Evolutionary conservation across 306 rosid species (phyloP).

Genomic region (Prunus davidiana): DNA sequence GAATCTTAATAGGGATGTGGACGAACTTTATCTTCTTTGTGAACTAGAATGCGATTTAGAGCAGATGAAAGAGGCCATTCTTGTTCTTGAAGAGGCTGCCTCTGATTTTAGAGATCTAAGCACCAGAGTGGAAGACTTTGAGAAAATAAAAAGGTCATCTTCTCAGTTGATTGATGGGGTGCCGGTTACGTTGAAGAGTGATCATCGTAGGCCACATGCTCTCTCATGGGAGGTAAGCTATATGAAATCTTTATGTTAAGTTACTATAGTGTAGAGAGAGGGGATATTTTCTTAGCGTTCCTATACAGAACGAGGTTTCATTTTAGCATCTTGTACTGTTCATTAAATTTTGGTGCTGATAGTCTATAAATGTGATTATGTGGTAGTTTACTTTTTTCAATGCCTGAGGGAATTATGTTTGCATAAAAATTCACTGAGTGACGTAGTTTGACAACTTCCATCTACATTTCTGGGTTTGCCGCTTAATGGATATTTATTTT

Average conservation of each 20-base stretch:
- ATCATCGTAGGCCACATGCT: constrained; percentile 97
- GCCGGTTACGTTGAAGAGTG: constrained; percentile 77
- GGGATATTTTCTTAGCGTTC: neutral
- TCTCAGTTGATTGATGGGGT: constrained; percentile 60
- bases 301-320: neutral
- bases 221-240: constrained; percentile 95
- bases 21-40: constrained; percentile 98
- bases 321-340: neutral
- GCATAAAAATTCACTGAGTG: neutral
- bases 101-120: constrained; percentile 89
- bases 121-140: constrained; percentile 88
- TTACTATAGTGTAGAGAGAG: too few relatives aligned
- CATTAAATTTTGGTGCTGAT: neutral
- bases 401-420: neutral
- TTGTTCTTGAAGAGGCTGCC: constrained; percentile 96
- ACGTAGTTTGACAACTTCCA: neutral
- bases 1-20: constrained; percentile 98
- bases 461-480: neutral
- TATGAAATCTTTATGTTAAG: neutral
- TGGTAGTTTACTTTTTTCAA: neutral
- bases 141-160: constrained; percentile 74
- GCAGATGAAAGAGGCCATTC: constrained; percentile 98
- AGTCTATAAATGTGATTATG: neutral
- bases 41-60: constrained; percentile 93
- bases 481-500: neutral